These are phyloP conservation scores for Candida ovalis DNA, from an alignment of 805 yeast genomes.

Conservation along the genomic window DNA sequence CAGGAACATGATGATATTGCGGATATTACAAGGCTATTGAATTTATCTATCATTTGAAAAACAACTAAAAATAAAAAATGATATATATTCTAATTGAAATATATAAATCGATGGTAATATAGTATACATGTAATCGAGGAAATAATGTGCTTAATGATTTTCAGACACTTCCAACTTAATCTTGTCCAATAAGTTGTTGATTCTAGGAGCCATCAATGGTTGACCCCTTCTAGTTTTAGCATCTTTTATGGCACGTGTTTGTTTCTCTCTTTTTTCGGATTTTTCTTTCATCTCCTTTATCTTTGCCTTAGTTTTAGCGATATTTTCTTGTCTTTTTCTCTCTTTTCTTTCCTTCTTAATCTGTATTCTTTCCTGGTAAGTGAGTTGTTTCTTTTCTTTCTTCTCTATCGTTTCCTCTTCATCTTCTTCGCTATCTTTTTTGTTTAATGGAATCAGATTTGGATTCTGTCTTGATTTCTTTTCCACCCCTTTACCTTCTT, in stretches of 20 bases:
- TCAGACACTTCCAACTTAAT: conserved; percentile 46
- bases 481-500: conserved; percentile 53
- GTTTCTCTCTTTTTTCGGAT: conserved; percentile 42
- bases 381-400: conserved; percentile 32
- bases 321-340: conserved; percentile 37
- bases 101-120: background rate
- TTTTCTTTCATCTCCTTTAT: conserved; percentile 31
- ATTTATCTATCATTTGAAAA: conserved; percentile 9
- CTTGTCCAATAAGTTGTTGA: conserved; percentile 71
- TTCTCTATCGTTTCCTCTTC: conserved; percentile 2
- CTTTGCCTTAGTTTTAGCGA: conserved; percentile 35
- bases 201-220: conserved; percentile 88
- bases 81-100: background rate
- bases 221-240: conserved; percentile 71
- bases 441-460: conserved; percentile 4
- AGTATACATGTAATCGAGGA: background rate
- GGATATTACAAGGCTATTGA: conserved; percentile 13
- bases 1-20: conserved; percentile 5
- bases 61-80: background rate
- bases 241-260: conserved; percentile 39
- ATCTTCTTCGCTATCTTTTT: conserved; percentile 15
- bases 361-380: conserved; percentile 43
- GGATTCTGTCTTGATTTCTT: background rate
- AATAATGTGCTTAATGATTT: background rate
- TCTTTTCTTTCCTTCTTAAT: conserved; percentile 44